phyloP scores from a whole-genome alignment of 1,284 basidiomycete genomes.

The Lignosus rhinocerotis region DNA sequence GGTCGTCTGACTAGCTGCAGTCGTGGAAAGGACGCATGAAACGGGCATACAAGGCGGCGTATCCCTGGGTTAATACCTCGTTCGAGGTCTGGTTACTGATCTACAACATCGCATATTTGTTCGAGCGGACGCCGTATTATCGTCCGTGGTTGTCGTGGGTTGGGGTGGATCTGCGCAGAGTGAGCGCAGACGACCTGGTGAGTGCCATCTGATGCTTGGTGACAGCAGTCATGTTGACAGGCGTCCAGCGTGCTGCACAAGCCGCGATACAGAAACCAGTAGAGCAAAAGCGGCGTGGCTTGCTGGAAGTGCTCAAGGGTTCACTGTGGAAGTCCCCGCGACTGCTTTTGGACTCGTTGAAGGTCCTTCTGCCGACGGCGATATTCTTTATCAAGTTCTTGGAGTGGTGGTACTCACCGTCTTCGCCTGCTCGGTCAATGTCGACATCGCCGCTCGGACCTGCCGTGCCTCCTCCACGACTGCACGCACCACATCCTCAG shows the following conservation, averaged over 20 bases:
- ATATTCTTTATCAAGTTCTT: conserved; percentile 98
- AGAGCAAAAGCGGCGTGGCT: conserved; percentile 34
- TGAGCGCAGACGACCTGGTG: conserved; percentile 77
- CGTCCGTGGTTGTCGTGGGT: conserved; percentile 91
- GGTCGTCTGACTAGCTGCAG: conserved; percentile 30
- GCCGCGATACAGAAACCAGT: conserved; percentile 17
- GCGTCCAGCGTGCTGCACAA: conserved; percentile 33
- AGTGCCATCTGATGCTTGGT: conserved; percentile 28
- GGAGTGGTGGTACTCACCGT: conserved; percentile 99
- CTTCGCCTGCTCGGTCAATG: conserved; percentile 78
- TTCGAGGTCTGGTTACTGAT: conserved; percentile 84
- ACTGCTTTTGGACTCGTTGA: conserved; percentile 72
- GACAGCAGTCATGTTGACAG: neutral
- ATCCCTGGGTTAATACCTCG: conserved; percentile 79
- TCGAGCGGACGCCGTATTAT: conserved; percentile 85
- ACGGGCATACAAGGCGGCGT: conserved; percentile 65
- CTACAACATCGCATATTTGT: conserved; percentile 90
- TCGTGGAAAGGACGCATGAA: conserved; percentile 50
- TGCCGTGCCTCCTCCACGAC: conserved; percentile 71
- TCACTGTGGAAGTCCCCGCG: conserved; percentile 57
- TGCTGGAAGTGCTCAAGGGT: conserved; percentile 44
- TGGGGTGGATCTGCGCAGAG: conserved; percentile 78
- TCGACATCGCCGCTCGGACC: conserved; percentile 63
- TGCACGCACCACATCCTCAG: conserved; percentile 71
- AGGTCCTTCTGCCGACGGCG: conserved; percentile 84